Percentiles rank a stretch among this genome's conserved stretches.
Conservation (phyloP, 768 basidiomycete species). For the Mycena alexandri region DNA sequence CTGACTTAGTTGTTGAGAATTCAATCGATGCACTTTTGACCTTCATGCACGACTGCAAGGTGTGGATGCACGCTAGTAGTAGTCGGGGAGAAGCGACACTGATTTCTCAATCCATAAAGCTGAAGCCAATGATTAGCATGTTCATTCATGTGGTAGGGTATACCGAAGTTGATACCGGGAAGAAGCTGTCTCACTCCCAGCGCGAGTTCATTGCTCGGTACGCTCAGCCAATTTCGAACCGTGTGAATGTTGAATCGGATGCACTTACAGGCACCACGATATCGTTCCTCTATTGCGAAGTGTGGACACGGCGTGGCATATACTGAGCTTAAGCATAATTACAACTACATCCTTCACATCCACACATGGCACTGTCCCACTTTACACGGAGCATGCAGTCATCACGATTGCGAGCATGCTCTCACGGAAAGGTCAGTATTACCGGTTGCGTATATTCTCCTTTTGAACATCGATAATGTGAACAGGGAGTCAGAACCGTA, state of each 20-base stretch:
- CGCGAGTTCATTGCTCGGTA: neutral
- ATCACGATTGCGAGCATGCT: conserved; percentile 5
- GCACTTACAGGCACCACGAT: neutral
- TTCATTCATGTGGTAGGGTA: neutral
- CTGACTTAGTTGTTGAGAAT: neutral
- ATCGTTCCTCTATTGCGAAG: neutral
- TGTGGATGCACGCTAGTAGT: neutral
- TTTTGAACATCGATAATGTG: too few species aligned
- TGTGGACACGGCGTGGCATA: conserved; percentile 1
- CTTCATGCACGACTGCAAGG: conserved; percentile 1
- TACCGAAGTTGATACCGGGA: neutral
- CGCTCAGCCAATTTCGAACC: neutral
- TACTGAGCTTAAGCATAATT: conserved; percentile 6
- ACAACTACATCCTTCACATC: neutral
- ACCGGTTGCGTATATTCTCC: neutral
- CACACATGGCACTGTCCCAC: neutral
- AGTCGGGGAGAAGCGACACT: neutral
- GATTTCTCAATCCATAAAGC: neutral
- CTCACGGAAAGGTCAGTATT: neutral
- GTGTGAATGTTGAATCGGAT: neutral
- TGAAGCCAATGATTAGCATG: neutral
- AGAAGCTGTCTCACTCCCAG: neutral
- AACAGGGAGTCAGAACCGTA: neutral
- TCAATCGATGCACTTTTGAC: neutral
- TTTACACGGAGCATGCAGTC: neutral